phyloP scores from a whole-genome alignment of 176 grass and related monocot species.

The Oryza meyeriana region DNA sequence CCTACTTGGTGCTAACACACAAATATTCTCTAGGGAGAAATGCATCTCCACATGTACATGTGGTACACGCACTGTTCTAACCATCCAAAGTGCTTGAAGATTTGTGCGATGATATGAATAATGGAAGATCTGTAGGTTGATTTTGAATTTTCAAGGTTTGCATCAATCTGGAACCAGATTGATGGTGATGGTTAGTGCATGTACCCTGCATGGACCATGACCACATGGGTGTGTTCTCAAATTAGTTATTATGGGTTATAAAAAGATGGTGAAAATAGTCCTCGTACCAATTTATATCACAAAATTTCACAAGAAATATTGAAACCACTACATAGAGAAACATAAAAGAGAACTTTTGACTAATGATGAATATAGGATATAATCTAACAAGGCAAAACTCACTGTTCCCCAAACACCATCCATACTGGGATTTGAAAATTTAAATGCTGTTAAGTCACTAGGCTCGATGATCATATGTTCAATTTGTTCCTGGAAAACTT shows the following conservation, averaged over 20 bases:
- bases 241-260: not conserved
- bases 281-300: not conserved
- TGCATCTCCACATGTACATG: not conserved
- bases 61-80: not conserved
- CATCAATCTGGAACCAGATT: not conserved
- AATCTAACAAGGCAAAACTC: not conserved
- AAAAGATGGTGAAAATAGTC: not conserved
- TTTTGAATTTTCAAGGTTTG: not conserved
- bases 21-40: not conserved
- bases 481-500: not conserved
- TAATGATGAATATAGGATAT: not conserved
- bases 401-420: not conserved
- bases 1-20: not conserved
- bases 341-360: not conserved
- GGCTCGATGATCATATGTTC: not conserved
- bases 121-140: not conserved
- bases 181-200: not conserved
- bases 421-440: constrained; percentile 2
- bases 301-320: not conserved
- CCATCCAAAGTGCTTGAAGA: not conserved
- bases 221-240: not conserved
- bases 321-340: constrained; percentile 3
- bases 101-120: not conserved
- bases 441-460: not conserved
- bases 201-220: not conserved